Base-by-base conservation (phyloP, 1,139 yeast genomes). In the Saccharomyces hybrid region DNA sequence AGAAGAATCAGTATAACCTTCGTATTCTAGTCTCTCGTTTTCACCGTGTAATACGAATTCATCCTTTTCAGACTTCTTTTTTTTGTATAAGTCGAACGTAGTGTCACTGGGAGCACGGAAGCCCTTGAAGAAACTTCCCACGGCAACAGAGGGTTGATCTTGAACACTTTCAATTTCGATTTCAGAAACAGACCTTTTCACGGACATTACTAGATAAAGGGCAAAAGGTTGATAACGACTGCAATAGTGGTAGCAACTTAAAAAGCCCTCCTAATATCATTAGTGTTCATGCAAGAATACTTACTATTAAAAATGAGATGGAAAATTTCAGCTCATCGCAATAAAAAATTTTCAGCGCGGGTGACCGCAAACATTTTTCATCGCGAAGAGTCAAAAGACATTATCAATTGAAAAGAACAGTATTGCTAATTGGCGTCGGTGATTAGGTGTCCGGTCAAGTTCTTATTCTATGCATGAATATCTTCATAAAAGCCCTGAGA, bases 41-140 rank as follows among this genome's bases (percentile, higher is more conserved):
- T 90, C 95, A 46, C 97, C 98, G 67, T 88, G 96, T 51, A 88
- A 65, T 32, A 86, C 70, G 48, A 75, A 73, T 7, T 69, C 68
- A 5, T 58, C 56, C 25, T 75, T 74, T 30, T 57, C 55, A 13
- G 73, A 68, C 54, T 74, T 74, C 63, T 81, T 81, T 64, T 80
- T 79, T 65, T 79, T 76, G 70, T 80, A 88, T 44, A 88, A 73
- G 46, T 84, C 82, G 64, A 91, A 87, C 46, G 73, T 70, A 6
- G 88, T 80, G 20, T 78, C 75, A 13, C 73, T 69, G 38, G 95
- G 85, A 11, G 85, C 79, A 23, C 77, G 72, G 52, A 87, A 75
- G 3, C 96, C 96, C 64, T 87, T 87, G 75, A 89, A 86, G 64
- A 88, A 86, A 8, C 74, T 73, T 2, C 78, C 75, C 5, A 77